Conservation (phyloP, 106 monocot genomes). For the Acorus gramineus region DNA sequence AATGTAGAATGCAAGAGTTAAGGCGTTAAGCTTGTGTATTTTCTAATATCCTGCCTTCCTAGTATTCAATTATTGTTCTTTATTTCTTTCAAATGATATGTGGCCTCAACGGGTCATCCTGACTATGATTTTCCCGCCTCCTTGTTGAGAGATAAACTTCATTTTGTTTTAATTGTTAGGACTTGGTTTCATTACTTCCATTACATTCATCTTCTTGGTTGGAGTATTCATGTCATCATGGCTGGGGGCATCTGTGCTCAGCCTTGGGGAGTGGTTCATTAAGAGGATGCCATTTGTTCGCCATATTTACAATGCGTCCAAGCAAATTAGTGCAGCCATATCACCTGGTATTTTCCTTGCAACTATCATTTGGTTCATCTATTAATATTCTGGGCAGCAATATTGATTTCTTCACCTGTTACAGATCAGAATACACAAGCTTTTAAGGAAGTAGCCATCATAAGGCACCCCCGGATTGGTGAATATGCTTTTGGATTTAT, state of each 20-base stretch:
- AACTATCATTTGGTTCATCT: not conserved
- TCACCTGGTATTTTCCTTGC: conserved; percentile 59
- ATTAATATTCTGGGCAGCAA: not conserved
- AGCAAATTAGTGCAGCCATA: conserved; percentile 87
- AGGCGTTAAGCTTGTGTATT: too few relatives aligned
- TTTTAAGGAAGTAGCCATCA: conserved; percentile 89
- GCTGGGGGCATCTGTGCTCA: conserved; percentile 83
- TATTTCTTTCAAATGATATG: too few relatives aligned
- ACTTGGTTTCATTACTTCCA: conserved; percentile 83
- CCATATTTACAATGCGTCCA: conserved; percentile 88
- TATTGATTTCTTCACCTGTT: conserved; percentile 8
- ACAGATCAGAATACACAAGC: conserved; percentile 84
- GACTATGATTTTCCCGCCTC: too few relatives aligned
- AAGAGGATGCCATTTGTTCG: conserved; percentile 93
- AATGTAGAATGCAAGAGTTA: too few relatives aligned
- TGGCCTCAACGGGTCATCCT: too few relatives aligned
- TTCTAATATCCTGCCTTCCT: too few relatives aligned
- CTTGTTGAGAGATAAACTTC: not conserved
- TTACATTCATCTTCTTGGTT: conserved; percentile 81
- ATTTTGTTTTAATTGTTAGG: conserved; percentile 21
- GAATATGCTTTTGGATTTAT: conserved; percentile 96
- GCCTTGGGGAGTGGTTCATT: conserved; percentile 91
- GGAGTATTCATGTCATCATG: conserved; percentile 96
- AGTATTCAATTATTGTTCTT: too few relatives aligned
- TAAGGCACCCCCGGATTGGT: conserved; percentile 84